phyloP scores from a whole-genome alignment of 345 rosid species.

The Gossypium longicalyx region DNA sequence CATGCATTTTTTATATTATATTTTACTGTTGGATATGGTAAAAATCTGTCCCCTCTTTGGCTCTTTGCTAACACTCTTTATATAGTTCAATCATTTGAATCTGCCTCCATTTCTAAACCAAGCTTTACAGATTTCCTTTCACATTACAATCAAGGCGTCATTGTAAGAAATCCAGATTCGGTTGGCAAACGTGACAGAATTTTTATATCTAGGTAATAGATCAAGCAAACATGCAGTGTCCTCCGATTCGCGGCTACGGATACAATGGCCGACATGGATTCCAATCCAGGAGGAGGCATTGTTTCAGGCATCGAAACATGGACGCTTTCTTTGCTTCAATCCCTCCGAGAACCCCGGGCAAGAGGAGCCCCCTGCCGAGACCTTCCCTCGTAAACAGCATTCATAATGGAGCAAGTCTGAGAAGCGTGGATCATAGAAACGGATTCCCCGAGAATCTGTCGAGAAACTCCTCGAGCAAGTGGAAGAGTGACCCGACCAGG shows the following conservation, averaged over 20 bases:
- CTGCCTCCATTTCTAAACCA: constrained; percentile 6
- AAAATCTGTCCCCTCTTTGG: background rate
- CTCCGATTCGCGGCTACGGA: constrained; percentile 34
- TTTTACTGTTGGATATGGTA: background rate
- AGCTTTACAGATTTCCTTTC: constrained; percentile 25
- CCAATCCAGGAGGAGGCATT: constrained; percentile 3
- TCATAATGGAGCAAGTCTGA: constrained; percentile 25
- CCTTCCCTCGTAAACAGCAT: constrained; percentile 21
- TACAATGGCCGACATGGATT: constrained; percentile 15
- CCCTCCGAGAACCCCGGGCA: constrained; percentile 35
- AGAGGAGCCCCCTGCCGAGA: constrained; percentile 23
- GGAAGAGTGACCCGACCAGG: constrained; percentile 45
- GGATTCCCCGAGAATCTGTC: constrained; percentile 22
- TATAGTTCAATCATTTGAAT: background rate
- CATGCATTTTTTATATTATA: background rate
- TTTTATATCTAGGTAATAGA: background rate
- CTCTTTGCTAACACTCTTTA: constrained; percentile 8
- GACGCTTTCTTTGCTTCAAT: constrained; percentile 23
- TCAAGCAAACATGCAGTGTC: constrained; percentile 25
- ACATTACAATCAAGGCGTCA: constrained; percentile 23
- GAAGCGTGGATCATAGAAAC: constrained; percentile 22
- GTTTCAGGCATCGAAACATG: constrained; percentile 18
- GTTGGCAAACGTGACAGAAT: background rate
- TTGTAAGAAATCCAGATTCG: constrained; percentile 19
- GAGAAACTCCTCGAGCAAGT: constrained; percentile 38